Evolutionary conservation across 192 early-diverging fungal species (phyloP).

Genomic region (Gryganskiella cystojenkinii): DNA sequence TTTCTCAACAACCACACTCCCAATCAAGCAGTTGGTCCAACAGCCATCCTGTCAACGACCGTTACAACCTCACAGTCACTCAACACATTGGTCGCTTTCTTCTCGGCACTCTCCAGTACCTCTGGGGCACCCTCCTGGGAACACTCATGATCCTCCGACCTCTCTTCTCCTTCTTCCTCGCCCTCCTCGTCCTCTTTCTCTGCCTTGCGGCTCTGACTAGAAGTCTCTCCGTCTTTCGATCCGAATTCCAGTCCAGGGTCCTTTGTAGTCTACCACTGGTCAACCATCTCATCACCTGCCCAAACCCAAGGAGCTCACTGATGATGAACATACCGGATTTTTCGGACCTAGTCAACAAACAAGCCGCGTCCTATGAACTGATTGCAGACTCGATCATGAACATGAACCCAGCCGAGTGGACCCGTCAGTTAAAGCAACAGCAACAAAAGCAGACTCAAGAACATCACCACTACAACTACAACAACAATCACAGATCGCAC

Average conservation of each 20-base stretch:
- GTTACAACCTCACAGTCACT: neutral
- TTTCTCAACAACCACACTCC: neutral
- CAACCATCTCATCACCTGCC: constrained; percentile 10
- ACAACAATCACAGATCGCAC: neutral
- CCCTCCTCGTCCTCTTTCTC: neutral
- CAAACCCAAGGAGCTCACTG: neutral
- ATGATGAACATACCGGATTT: constrained; percentile 58
- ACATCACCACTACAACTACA: neutral
- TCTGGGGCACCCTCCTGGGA: constrained; percentile 16
- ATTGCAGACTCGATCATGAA: constrained; percentile 49
- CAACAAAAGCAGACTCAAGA: neutral
- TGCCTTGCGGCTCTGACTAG: constrained; percentile 1
- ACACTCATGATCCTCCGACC: constrained; percentile 32
- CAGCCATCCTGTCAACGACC: neutral
- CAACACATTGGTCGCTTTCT: constrained; percentile 18
- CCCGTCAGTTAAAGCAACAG: neutral
- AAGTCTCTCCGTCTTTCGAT: constrained; percentile 12
- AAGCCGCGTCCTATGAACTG: constrained; percentile 55
- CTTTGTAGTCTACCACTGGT: constrained; percentile 19
- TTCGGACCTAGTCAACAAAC: constrained; percentile 57
- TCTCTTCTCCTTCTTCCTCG: constrained; percentile 28
- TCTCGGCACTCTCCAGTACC: constrained; percentile 14
- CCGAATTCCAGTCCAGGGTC: constrained; percentile 21
- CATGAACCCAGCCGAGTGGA: constrained; percentile 21
- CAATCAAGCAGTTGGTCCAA: neutral